A percentile compares a stretch with the other conserved stretches of the same genome.
phyloP scores from a whole-genome alignment of 2,329 filamentous ascomycete genomes.

The Hirsutella rhossiliensis region DNA sequence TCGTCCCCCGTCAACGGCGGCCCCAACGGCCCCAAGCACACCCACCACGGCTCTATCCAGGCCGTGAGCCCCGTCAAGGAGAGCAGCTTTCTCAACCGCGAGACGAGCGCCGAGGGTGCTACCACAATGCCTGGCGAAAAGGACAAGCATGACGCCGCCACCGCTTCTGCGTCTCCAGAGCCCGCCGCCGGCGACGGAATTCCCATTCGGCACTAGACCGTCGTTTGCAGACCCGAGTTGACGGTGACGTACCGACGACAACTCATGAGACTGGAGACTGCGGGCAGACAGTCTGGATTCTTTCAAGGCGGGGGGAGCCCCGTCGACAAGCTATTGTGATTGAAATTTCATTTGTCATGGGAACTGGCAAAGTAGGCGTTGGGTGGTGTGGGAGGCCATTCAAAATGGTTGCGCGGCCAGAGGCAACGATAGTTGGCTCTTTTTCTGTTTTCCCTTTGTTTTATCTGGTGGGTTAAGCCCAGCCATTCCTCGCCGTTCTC shows the following conservation, averaged over 20 bases:
- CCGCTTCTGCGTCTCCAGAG: slow-evolving; percentile 15
- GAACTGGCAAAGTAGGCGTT: slow-evolving; percentile 5
- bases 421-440: background rate
- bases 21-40: slow-evolving; percentile 21
- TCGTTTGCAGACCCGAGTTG: background rate
- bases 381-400: slow-evolving; percentile 1
- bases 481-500: too few species aligned
- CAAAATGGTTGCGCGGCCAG: background rate
- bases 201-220: slow-evolving; percentile 47
- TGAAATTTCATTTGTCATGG: background rate
- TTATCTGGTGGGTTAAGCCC: too few species aligned
- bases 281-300: too few species aligned
- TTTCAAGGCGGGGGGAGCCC: too few species aligned
- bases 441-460: background rate
- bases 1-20: slow-evolving; percentile 46
- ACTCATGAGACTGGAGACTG: too few species aligned
- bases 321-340: too few species aligned
- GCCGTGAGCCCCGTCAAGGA: slow-evolving; percentile 82
- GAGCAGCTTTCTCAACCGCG: slow-evolving; percentile 72
- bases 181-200: slow-evolving; percentile 30
- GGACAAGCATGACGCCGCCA: slow-evolving; percentile 20
- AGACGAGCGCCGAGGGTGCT: slow-evolving; percentile 56
- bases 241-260: too few species aligned
- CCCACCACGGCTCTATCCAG: slow-evolving; percentile 30
- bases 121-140: slow-evolving; percentile 10